Evolutionary conservation across 2,329 filamentous ascomycete genomes (phyloP), one percentile per base, ranked within the genome.

Genomic region (Tolypocladium amazonense): DNA sequence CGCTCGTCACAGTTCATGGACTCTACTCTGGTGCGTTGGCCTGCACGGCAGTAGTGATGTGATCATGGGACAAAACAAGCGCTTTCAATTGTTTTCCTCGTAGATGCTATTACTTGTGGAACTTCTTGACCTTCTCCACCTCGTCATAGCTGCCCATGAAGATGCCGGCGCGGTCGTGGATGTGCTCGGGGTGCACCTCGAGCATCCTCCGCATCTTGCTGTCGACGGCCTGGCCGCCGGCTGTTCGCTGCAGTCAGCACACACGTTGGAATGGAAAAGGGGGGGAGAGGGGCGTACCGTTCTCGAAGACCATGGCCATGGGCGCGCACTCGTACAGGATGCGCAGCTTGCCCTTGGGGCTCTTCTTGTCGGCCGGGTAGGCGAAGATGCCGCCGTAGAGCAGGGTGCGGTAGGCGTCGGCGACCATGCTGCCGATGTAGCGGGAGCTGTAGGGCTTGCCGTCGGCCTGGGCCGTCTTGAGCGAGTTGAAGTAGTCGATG

Each of bases 221-320:
- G 77, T 97, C 88, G 59, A 99, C 79, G 23, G 94, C 94, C 75
- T 95, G 87, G 62, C 94, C 94, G 67, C 94, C 94, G 68, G 94
- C 90, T 94, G 66, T 67, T n/a, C 76, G 71, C 3, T 14, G 14
- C 56, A 57, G 57, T 47, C 23, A 15, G 25, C 33, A 52, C 25
- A 5, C 47, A 54, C 35, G 11, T 37, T 3, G 14, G 9, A 38
- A 45, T 23, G 6, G 12, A 47, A 6, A 43, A 35, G 33, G 33
- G 33, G 33, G 33, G 39, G 39, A 9, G 9, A 25, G 38, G 3
- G 33, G 79, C 87, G 77, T 75, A 93, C 90, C 94, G 77, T 99
- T 97, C 78, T 99, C 94, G 75, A 99, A 97, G 8, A 99, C 85
- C 88, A 97, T 89, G 30, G 94, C 94, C 94, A 99, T 99, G 45